Evolutionary conservation across 1,284 basidiomycete genomes (phyloP).

Genomic region (Trametes pubescens): DNA sequence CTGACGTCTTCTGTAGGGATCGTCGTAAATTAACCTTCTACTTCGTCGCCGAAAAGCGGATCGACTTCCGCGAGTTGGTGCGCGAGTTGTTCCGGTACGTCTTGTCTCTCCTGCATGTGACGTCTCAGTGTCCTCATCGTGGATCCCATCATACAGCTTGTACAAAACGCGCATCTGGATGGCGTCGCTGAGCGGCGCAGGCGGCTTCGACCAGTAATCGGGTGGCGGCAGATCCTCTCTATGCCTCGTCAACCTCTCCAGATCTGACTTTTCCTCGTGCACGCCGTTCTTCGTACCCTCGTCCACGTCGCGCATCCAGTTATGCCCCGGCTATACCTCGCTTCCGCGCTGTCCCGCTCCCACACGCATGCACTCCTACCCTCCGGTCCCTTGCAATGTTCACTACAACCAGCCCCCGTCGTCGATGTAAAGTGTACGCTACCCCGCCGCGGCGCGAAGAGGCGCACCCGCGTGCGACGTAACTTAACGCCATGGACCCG

Average conservation of each 20-base stretch:
- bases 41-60: conserved; percentile 94
- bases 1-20: conserved; percentile 65
- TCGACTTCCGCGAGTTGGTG: conserved; percentile 97
- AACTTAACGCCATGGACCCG: conserved; percentile 12
- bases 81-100: conserved; percentile 87
- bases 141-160: conserved; percentile 51
- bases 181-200: conserved; percentile 58
- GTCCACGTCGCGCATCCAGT: conserved; percentile 1
- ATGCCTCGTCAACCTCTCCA: background rate
- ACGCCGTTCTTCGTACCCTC: background rate
- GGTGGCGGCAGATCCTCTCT: too few relatives aligned
- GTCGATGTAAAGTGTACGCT: conserved; percentile 14
- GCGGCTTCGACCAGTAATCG: conserved; percentile 39
- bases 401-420: background rate
- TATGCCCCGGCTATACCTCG: conserved; percentile 15
- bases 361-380: conserved; percentile 2
- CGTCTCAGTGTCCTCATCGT: conserved; percentile 2
- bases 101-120: conserved; percentile 9
- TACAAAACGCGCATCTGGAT: conserved; percentile 87
- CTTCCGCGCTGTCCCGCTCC: conserved; percentile 8
- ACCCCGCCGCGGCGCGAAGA: background rate
- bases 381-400: conserved; percentile 5
- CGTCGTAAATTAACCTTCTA: conserved; percentile 98
- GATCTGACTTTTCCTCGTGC: background rate
- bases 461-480: conserved; percentile 2